Evolutionary conservation across 108 stramenopile species (phyloP), one percentile per base, ranked within the genome.

Genomic region (Mediolabrus comicus): DNA sequence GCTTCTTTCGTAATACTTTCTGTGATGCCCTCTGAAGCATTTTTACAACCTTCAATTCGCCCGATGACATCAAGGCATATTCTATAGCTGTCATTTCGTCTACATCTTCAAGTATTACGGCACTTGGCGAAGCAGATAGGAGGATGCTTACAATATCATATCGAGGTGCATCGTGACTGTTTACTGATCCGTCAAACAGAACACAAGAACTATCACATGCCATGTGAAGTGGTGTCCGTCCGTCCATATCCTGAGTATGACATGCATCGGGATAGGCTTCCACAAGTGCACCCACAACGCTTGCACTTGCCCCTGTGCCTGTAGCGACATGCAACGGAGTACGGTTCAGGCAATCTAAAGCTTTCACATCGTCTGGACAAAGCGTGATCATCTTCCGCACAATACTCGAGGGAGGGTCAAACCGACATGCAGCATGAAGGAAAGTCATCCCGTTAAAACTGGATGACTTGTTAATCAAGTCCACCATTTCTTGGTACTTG

Each of bases 291-390:
- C 72, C 30, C n/a, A 89, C 28, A 11, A 86, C 86, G 35, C 80
- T 84, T 0, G 73, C 71, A 25, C 67, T 72, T 3, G 80, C 88
- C n/a, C 88, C 88, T 28, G 85, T 83, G 34, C 79, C 84, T 65
- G 84, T 78, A 2, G 86, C 85, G 30, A 83, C 81, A 53, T 90
- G 89, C 32, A 90, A 60, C 2, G 89, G 89, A 1, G 88, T 89
- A 6, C 88, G 80, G 13, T 72, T 69, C 39, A 79, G 74, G 6
- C 69, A 80, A 58, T 89, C 88, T 63, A 77, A 69, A 28, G 57
- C 58, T 27, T 73, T 39, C 58, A 80, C 84, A n/a, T 82, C 65
- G 13, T 76, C 79, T 7, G 84, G 86, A 63, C 83, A 85, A 30
- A 77, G 74, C 26, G 59, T 53, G 17, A 62, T 71, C 11, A 89